phyloP scores from a whole-genome alignment of 2,329 filamentous ascomycete species.

The Alternaria tenuissima region DNA sequence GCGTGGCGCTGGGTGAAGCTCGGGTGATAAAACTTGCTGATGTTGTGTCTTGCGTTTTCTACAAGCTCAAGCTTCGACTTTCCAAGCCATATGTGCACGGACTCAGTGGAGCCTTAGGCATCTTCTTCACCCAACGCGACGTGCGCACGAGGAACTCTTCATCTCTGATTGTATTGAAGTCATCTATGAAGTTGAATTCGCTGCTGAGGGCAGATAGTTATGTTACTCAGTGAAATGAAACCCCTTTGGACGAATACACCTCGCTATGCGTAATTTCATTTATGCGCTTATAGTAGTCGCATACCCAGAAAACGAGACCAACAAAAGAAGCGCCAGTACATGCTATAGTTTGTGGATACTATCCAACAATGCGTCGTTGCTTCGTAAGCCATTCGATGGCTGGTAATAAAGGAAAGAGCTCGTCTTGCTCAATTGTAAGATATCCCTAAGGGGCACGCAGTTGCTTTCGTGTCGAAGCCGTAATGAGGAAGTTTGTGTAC shows the following conservation, averaged over 20 bases:
- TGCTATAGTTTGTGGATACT: slow-evolving; percentile 9
- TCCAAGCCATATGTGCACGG: slow-evolving; percentile 13
- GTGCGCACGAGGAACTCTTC: neutral
- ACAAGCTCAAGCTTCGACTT: slow-evolving; percentile 12
- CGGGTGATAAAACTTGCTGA: neutral
- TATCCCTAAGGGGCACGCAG: no score
- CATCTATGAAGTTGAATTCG: neutral
- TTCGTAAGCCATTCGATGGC: neutral
- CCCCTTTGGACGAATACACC: slow-evolving; percentile 25
- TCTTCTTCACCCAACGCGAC: neutral
- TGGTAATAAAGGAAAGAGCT: neutral
- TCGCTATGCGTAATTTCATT: slow-evolving; percentile 38
- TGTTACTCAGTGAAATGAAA: neutral
- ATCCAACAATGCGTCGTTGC: neutral
- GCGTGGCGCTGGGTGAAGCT: neutral
- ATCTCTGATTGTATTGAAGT: neutral
- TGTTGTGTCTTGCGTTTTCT: neutral
- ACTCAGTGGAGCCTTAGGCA: slow-evolving; percentile 6
- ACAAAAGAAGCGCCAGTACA: slow-evolving; percentile 9
- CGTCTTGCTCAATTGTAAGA: no score
- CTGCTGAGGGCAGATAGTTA: neutral
- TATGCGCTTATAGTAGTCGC: neutral
- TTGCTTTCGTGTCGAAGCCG: no score
- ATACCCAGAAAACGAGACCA: neutral
- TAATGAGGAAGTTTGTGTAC: no score